A percentile compares a stretch with the other conserved stretches of the same genome.
phyloP scores from a whole-genome alignment of 106 monocot species.

The Amphibolis antarctica region DNA sequence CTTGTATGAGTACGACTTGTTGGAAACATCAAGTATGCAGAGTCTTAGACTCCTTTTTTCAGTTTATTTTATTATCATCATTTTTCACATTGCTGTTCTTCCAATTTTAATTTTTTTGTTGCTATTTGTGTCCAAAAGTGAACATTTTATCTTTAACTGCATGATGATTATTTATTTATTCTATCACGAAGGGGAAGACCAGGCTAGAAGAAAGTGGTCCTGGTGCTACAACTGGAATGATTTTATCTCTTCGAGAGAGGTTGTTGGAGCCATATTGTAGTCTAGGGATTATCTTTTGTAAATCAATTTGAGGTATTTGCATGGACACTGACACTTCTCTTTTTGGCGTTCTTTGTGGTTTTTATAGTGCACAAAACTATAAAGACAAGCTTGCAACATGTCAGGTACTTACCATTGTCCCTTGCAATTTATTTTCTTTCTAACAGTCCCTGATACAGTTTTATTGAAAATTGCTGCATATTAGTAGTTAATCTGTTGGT shows the following conservation, averaged over 20 bases:
- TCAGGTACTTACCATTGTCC: constrained; percentile 43
- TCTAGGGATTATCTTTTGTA: background rate
- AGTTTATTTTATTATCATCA: too few species aligned
- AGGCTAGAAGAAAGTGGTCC: constrained; percentile 82
- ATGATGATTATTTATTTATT: background rate
- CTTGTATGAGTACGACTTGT: too few species aligned
- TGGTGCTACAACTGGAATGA: constrained; percentile 92
- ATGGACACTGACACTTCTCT: background rate
- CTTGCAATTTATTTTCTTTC: too few species aligned
- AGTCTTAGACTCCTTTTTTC: too few species aligned
- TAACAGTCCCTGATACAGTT: too few species aligned
- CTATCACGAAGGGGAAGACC: constrained; percentile 39
- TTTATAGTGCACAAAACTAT: constrained; percentile 65
- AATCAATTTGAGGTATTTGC: background rate
- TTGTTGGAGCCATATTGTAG: constrained; percentile 4
- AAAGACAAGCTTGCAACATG: constrained; percentile 66
- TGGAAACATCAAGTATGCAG: too few species aligned
- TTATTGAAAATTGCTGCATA: too few species aligned
- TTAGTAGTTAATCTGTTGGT: too few species aligned
- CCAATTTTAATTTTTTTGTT: background rate
- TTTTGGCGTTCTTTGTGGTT: background rate
- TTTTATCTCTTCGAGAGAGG: constrained; percentile 97
- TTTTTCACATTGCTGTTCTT: too few species aligned
- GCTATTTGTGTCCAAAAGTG: background rate
- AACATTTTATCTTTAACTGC: background rate